phyloP scores from a whole-genome alignment of 2,329 filamentous ascomycete genomes.

The Juglanconis oblonga region DNA sequence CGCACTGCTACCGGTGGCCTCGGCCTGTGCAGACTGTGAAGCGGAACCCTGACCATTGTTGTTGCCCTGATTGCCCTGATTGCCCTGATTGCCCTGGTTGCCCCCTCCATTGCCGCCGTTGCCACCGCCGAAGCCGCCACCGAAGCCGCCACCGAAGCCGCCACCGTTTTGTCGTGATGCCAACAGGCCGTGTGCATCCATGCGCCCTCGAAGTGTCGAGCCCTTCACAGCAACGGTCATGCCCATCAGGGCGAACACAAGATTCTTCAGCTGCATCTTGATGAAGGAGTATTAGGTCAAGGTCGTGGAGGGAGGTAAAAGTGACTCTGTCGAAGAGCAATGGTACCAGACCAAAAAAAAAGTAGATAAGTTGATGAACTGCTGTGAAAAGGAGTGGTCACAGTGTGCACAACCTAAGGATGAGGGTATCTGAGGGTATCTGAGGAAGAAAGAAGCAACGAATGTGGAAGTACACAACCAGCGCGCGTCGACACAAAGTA shows the following conservation, averaged over 20 bases:
- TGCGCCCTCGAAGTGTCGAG: conserved; percentile 34
- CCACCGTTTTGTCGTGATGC: conserved; percentile 37
- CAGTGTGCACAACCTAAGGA: conserved; percentile 6
- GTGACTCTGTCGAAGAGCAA: conserved; percentile 11
- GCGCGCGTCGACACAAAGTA: conserved; percentile 2
- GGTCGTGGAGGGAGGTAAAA: not conserved
- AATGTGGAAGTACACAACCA: conserved; percentile 15
- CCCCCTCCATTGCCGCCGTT: conserved; percentile 20
- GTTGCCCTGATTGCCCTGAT: not conserved
- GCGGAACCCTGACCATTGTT: too few species aligned
- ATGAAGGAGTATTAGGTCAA: conserved; percentile 4
- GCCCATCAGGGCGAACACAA: conserved; percentile 48
- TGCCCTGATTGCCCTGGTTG: not conserved
- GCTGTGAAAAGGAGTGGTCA: conserved; percentile 15
- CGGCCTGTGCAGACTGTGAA: too few species aligned
- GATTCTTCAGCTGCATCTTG: conserved; percentile 52
- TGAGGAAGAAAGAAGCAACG: conserved; percentile 10
- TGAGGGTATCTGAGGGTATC: conserved; percentile 7
- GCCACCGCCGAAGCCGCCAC: not conserved
- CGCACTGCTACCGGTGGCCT: too few species aligned
- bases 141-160: not conserved
- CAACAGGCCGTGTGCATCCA: conserved; percentile 32
- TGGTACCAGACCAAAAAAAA: conserved; percentile 16
- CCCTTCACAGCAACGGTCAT: conserved; percentile 45
- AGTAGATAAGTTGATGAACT: not conserved